Conservation (phyloP, 2,329 filamentous ascomycete genomes). For the Xylariaceae sp. region DNA sequence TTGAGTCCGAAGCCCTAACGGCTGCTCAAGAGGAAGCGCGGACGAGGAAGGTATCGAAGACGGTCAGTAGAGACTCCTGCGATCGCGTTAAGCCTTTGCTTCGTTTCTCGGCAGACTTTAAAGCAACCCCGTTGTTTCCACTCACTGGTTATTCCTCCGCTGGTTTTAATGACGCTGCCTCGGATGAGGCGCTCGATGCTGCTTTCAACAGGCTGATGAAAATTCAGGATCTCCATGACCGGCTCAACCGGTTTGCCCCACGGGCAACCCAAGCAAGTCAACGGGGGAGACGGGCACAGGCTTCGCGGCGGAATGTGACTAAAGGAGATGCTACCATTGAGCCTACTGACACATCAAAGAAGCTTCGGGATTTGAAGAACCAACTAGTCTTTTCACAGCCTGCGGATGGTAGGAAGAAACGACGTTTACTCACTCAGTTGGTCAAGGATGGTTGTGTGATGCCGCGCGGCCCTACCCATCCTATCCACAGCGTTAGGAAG, state of each 20-base stretch:
- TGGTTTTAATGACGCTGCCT: neutral
- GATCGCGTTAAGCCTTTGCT: too few species aligned
- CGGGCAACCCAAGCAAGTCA: neutral
- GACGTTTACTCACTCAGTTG: neutral
- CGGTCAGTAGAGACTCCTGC: too few species aligned
- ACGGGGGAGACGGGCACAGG: neutral
- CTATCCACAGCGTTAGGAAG: neutral
- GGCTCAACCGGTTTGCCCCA: neutral
- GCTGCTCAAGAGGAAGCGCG: too few species aligned
- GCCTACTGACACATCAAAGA: too few species aligned
- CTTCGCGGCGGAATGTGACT: neutral
- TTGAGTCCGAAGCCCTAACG: too few species aligned
- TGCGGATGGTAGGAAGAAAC: too few species aligned
- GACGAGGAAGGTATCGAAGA: too few species aligned
- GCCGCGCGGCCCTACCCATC: neutral
- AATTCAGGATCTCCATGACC: neutral
- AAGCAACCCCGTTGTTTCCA: too few species aligned
- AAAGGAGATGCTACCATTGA: too few species aligned
- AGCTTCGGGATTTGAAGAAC: too few species aligned
- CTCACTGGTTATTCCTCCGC: neutral
- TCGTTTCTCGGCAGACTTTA: too few species aligned
- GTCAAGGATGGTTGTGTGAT: neutral
- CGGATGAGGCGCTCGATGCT: neutral
- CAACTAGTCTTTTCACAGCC: too few species aligned
- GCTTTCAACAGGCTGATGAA: neutral